Base-by-base conservation (phyloP, 2,329 filamentous ascomycete genomes). In the Pseudocercospora eumusae region DNA sequence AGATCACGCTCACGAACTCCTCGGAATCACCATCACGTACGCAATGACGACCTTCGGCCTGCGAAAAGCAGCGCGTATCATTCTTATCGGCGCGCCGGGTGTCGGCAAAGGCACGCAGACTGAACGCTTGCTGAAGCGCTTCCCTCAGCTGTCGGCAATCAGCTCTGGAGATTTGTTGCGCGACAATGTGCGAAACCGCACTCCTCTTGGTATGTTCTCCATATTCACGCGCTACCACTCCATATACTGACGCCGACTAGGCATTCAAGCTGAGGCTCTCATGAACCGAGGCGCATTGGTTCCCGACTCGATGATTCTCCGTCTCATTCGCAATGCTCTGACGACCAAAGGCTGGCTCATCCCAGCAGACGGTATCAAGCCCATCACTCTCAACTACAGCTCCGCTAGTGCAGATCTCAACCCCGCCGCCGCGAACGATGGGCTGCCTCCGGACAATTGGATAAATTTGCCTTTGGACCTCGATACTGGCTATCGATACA, bases 41-140 rank as follows among this genome's bases (percentile, higher is more conserved):
- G 20, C 40, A 28, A 61, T 63, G 56, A 52, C 64, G 18, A 68
- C 61, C 27, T 79, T 75, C 69, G 77, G 86, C 79, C 85, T 70
- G 54, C 71, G 72, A 6, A 71, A 68, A 79, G 93, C 95, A 61
- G 95, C 95, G 59, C 90, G 95, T 66, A 88, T 98, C 66, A 98
- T 99, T 74, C 86, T 99, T 69, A 86, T 99, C 71, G 95, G 95
- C 70, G 93, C 93, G 57, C 95, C 95, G n/a, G 93, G 93, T 62
- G 95, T 96, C 61, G 95, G 95, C 66, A 99, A 99, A 78, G 95
- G 72, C 66, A 99, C 95, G 2, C 95, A 99, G 80, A 92, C 91
- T 56, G 91, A 96, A 76, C 87, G 95, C 64, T 82, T 99, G 65
- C 87, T 98, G 69, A 82, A 88, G 69, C 87, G 90, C 68, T 99